phyloP scores from a whole-genome alignment of 176 grass and related monocot species.

The Thalia dealbata region DNA sequence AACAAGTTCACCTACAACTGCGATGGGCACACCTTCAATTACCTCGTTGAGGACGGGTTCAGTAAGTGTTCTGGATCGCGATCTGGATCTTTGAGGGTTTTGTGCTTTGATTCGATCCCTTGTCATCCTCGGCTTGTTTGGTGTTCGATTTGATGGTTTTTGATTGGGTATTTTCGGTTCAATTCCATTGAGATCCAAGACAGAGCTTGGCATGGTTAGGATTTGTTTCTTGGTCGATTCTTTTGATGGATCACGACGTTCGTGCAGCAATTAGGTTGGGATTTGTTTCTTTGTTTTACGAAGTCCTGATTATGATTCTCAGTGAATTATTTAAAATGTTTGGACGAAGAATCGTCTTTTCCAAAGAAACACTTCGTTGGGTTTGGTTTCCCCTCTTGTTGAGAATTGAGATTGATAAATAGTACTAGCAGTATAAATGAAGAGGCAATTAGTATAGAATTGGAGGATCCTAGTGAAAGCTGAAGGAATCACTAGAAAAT shows the following conservation, averaged over 20 bases:
- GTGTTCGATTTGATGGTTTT: not conserved
- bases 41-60: constrained; percentile 90
- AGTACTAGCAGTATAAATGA: not conserved
- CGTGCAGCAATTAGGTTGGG: not conserved
- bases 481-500: not conserved
- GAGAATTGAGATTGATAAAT: not conserved
- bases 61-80: constrained; percentile 32
- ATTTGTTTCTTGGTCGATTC: not conserved
- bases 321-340: not conserved
- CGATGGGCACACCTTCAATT: constrained; percentile 95
- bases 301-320: not conserved
- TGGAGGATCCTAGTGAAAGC: not conserved
- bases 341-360: not conserved
- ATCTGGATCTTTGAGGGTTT: not conserved
- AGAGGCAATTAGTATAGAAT: not conserved
- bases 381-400: not conserved
- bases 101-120: not conserved
- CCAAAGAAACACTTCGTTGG: not conserved
- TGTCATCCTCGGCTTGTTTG: not conserved
- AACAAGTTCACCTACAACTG: constrained; percentile 96
- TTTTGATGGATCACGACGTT: not conserved
- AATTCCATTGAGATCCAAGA: not conserved
- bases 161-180: not conserved
- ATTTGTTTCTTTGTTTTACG: not conserved
- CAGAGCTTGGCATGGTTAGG: not conserved